These are phyloP conservation scores for Raphanus raphanistrum DNA, from an alignment of 345 rosid species.

Conservation along the genomic window DNA sequence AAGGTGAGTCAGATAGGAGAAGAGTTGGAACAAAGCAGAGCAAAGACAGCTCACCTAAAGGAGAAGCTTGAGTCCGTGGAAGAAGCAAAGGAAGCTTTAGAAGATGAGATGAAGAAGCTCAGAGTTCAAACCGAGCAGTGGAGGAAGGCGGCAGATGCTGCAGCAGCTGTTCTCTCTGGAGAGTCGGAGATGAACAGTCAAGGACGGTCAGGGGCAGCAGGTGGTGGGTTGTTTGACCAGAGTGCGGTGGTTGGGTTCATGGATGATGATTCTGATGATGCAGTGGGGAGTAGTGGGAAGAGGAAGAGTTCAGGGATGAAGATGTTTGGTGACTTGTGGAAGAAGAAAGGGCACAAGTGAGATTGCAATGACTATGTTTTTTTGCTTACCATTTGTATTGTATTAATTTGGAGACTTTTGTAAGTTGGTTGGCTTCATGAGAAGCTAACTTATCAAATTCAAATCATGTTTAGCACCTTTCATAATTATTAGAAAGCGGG, in stretches of 20 bases:
- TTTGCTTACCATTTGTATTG: background rate
- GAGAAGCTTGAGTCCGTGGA: slow-evolving; percentile 55
- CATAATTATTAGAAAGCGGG: background rate
- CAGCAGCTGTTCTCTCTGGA: slow-evolving; percentile 82
- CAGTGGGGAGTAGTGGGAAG: slow-evolving; percentile 66
- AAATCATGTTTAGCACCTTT: background rate
- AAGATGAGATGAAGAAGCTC: slow-evolving; percentile 80
- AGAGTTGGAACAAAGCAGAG: slow-evolving; percentile 66
- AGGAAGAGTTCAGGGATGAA: slow-evolving; percentile 72
- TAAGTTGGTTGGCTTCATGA: background rate
- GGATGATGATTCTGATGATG: slow-evolving; percentile 68
- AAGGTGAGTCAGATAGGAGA: slow-evolving; percentile 49
- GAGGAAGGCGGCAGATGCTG: slow-evolving; percentile 96
- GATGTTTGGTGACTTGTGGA: slow-evolving; percentile 91
- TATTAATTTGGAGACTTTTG: background rate
- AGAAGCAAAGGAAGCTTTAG: slow-evolving; percentile 60
- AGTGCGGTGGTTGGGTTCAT: slow-evolving; percentile 46
- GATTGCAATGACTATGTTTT: background rate
- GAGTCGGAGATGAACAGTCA: slow-evolving; percentile 61
- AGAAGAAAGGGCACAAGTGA: slow-evolving; percentile 72
- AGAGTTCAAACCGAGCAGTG: slow-evolving; percentile 93
- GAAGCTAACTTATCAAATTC: background rate
- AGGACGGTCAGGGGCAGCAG: slow-evolving; percentile 59
- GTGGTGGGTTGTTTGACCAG: slow-evolving; percentile 56
- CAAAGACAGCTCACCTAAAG: slow-evolving; percentile 43